Base-by-base conservation (phyloP, 2,329 filamentous ascomycete genomes). In the Monosporascus sp. region DNA sequence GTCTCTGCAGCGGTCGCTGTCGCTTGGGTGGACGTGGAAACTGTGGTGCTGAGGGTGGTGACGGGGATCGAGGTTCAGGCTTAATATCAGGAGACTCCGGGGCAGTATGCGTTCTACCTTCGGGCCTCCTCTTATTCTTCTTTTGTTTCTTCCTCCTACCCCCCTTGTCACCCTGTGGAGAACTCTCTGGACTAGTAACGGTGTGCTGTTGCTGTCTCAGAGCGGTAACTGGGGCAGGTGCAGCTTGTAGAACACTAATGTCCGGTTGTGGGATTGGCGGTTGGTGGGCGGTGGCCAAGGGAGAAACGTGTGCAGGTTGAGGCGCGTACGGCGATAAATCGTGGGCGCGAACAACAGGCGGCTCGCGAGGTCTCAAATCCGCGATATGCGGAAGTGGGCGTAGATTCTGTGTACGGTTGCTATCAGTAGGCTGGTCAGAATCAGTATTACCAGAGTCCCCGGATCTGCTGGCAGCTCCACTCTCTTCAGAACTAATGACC, bases 241-340 rank as follows among this genome's bases (percentile, higher is more conserved):
- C 65, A 65, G 70, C 75, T 57, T 69, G 69, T 24, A 72, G 68
- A 44, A 65, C 60, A 54, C 58, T 62, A 15, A 65, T 49, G 27
- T 71, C 69, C 9, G 65, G 62, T 14, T 65, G 61, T 18, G 58
- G 58, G 39, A 68, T 58, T 47, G 65, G 65, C 25, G 67, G 64
- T 20, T 66, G 67, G 37, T 71, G 70, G 50, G 74, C 69, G 65
- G 73, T 70, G 60, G 80, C 73, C 71, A 86, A 65, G 58, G 79
- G 74, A 67, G 87, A 78, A 58, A 83, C 83, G 64, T 89, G 86
- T 48, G 85, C 84, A 50, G 89, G 88, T 64, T 89, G 88, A 25
- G 89, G 88, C 49, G 89, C 89, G 64, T 87, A 73, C 43, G 87
- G 87, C 37, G 84, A 85, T 49, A 85, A 81, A 62, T 92, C 85